Base-by-base conservation (phyloP, 805 yeast genomes). In the Candida maltosa region DNA sequence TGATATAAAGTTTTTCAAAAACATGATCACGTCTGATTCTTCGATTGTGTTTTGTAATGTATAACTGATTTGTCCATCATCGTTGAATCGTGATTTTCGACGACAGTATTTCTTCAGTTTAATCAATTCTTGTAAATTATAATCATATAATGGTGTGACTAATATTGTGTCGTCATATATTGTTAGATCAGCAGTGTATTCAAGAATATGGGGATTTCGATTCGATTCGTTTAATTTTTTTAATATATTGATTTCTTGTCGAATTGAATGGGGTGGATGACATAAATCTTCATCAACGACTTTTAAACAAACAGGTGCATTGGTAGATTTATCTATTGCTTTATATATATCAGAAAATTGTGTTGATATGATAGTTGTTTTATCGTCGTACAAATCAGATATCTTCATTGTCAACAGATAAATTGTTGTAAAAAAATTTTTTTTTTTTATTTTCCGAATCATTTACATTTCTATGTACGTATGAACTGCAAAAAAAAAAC, bases 261-360 rank as follows among this genome's bases (percentile, higher is more conserved):
- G 35, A 22, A 62, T 47, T 36, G 58, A 46, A 47, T 67, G 73
- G 1, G 73, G 73, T 20, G 58, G 58, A 16, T 49, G 29, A 23
- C 46, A 37, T 17, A 65, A 46, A 40, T 67, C 73, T 23, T 44
- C 46, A 41, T 66, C 72, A 7, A 65, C 67, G 5, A 59, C 51
- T 38, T 67, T 67, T 34, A 67, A 45, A 3, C 65, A 65, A n/a
- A 56, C 45, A 4, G 29, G 15, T n/a, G 26, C n/a, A 4, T 35
- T 29, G 25, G 15, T 16, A 12, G 18, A 11, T 29, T 11, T 19
- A 25, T 51, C 52, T 15, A 28, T 41, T 6, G 57, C 62, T 24
- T 40, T 39, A 39, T 60, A 64, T 9, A 66, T 52, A 26, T 54
- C 58, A 6, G 66, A 57, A 35, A 54, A 52, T 3, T 62, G 67